These are phyloP conservation scores for Euphorbia peplus DNA, from an alignment of 345 rosid genomes.

Conservation along the genomic window DNA sequence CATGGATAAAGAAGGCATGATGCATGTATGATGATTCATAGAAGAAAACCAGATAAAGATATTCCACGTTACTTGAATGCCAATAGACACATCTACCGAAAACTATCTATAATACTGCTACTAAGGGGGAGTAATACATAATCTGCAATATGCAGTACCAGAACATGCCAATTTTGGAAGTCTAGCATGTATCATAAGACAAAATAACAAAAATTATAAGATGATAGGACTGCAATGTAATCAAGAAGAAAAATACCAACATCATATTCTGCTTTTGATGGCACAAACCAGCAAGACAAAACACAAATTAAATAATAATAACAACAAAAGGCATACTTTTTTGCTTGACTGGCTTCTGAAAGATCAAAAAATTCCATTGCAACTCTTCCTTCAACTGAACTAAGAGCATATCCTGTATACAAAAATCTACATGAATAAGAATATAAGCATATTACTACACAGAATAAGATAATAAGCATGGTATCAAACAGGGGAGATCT, in stretches of 20 bases:
- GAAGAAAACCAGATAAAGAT: neutral
- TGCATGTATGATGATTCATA: neutral
- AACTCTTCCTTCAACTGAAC: constrained; percentile 95
- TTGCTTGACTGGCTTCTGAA: constrained; percentile 88
- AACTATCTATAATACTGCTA: neutral
- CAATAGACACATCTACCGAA: neutral
- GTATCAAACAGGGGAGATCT: neutral
- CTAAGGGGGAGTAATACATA: neutral
- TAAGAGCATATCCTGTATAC: constrained; percentile 91
- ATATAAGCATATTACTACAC: constrained; percentile 1
- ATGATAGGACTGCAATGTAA: neutral
- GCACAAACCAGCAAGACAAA: neutral
- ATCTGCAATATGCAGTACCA: neutral
- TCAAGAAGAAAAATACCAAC: neutral
- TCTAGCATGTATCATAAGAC: constrained; percentile 4
- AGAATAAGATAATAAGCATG: neutral
- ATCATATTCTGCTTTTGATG: neutral
- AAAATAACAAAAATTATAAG: neutral
- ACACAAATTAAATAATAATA: neutral
- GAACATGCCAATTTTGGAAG: neutral
- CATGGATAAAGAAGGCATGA: neutral
- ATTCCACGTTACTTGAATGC: no score
- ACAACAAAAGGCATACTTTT: constrained; percentile 55
- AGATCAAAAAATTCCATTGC: constrained; percentile 98
- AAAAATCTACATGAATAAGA: constrained; percentile 14